Evolutionary conservation across 148 eudicot species (phyloP).

Genomic region (Cornus kousa): DNA sequence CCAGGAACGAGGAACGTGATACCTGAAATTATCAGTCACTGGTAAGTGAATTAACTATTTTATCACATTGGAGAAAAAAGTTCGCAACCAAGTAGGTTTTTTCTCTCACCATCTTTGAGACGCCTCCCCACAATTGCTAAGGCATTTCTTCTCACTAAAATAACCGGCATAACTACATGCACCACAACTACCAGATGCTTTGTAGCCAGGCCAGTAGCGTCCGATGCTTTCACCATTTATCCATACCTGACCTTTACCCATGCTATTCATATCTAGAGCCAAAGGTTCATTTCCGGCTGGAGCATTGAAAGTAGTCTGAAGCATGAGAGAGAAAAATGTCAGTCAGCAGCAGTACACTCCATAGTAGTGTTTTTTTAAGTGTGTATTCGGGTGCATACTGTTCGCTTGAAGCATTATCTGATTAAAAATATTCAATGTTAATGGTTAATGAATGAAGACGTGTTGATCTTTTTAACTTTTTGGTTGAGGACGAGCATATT

Average conservation of each 20-base stretch:
- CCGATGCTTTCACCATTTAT: conserved; percentile 75
- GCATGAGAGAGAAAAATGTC: conserved; percentile 1
- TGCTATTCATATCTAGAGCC: conserved; percentile 71
- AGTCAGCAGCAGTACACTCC: background rate
- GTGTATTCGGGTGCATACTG: background rate
- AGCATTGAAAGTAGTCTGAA: conserved; percentile 59
- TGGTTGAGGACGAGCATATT: too few relatives aligned
- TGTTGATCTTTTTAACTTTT: too few relatives aligned
- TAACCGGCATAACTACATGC: conserved; percentile 68
- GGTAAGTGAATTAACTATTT: background rate
- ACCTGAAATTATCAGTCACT: conserved; percentile 45
- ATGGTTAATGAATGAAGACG: background rate
- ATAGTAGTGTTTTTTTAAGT: background rate
- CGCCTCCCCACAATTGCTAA: conserved; percentile 65
- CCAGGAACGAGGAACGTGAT: conserved; percentile 89
- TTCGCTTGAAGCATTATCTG: background rate
- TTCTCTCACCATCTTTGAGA: conserved; percentile 77
- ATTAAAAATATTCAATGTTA: background rate
- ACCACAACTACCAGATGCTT: conserved; percentile 61
- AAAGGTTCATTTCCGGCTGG: conserved; percentile 72
- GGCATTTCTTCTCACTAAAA: conserved; percentile 71
- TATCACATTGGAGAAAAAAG: background rate
- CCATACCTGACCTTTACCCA: conserved; percentile 93
- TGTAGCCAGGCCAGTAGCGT: conserved; percentile 82
- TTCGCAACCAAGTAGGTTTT: background rate